These are phyloP conservation scores for Scenedesmus sp. DNA, from an alignment of 163 green algal genomes.

Conservation along the genomic window DNA sequence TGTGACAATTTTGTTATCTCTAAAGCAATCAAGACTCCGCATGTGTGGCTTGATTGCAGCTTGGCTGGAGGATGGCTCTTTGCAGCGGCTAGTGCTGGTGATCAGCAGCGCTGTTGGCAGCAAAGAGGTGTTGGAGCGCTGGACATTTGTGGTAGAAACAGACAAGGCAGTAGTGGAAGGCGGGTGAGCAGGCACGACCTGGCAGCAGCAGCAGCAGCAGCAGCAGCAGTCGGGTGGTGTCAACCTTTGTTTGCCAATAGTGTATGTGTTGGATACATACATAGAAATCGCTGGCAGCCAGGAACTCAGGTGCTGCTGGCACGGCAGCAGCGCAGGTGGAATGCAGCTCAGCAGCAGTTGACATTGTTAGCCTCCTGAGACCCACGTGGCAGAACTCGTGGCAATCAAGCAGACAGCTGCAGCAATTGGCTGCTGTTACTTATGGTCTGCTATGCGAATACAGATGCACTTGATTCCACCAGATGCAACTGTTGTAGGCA, in stretches of 20 bases:
- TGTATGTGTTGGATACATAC: too few species aligned
- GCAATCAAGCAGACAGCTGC: neutral
- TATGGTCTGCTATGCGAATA: too few species aligned
- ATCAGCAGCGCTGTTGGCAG: constrained; percentile 77
- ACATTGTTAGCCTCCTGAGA: too few species aligned
- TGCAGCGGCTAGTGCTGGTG: constrained; percentile 97
- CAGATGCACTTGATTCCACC: neutral
- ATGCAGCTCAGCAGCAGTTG: neutral
- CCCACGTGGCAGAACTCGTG: neutral
- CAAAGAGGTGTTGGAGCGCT: constrained; percentile 94
- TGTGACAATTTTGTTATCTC: too few species aligned
- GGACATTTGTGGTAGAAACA: constrained; percentile 97
- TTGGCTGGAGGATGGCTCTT: constrained; percentile 87
- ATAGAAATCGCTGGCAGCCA: neutral
- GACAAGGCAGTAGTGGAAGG: constrained; percentile 20
- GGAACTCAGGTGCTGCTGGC: neutral
- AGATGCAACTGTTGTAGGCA: neutral
- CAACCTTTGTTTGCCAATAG: too few species aligned
- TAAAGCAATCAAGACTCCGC: too few species aligned
- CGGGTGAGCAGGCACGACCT: neutral
- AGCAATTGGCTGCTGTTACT: too few species aligned
- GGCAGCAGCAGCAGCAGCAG: neutral
- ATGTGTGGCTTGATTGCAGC: constrained; percentile 64
- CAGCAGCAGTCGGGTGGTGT: neutral
- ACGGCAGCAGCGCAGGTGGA: neutral